Evolutionary conservation across 2,329 filamentous ascomycete species (phyloP), one percentile per base, ranked within the genome.

Genomic region (Aspergillus pseudoglaucus): DNA sequence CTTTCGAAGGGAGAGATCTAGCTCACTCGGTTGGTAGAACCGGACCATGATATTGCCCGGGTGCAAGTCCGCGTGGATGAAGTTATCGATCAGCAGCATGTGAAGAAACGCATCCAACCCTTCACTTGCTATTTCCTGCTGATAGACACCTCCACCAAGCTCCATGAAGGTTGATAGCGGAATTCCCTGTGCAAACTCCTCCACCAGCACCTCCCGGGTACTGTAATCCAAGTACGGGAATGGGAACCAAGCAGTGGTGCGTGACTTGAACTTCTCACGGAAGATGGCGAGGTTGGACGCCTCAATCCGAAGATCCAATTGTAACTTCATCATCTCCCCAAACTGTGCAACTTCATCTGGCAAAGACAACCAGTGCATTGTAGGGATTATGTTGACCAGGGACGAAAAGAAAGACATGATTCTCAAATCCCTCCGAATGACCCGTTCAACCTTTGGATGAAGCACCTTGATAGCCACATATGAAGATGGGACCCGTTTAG

Each of bases 11-110:
- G 76, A 74, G 1, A 94, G 73, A 43, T 85, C 81, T 0, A 91
- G 80, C 52, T 84, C 79, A 12, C 83, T 82, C 0, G 90, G 83
- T 60, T 91, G 84, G 70, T 97, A 96, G 73, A 98, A 98, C 53
- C 94, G 89, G 42, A 98, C 91, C 90, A 98, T 97, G 70, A 98
- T 97, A 66, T 98, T 98, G 22, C 93, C 93, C 0, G 93, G 93
- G 64, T 98, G 93, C 25, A 98, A 74, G 64, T 98, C 93, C 4
- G 93, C 91, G 63, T 98, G 93, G 22, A 96, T 85, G 66, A 98
- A 98, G 66, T 98, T 98, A 68, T 98, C 93, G 35, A 98, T 85
- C 10, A 98, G 78, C 14, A 98, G 75, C 93, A 98, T 98, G 60
- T 90, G 88, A 44, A 98, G 72, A 68, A 98, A 98, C 3, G 91